phyloP scores from a whole-genome alignment of 1,284 basidiomycete genomes.

The Pyrrhoderma noxium region DNA sequence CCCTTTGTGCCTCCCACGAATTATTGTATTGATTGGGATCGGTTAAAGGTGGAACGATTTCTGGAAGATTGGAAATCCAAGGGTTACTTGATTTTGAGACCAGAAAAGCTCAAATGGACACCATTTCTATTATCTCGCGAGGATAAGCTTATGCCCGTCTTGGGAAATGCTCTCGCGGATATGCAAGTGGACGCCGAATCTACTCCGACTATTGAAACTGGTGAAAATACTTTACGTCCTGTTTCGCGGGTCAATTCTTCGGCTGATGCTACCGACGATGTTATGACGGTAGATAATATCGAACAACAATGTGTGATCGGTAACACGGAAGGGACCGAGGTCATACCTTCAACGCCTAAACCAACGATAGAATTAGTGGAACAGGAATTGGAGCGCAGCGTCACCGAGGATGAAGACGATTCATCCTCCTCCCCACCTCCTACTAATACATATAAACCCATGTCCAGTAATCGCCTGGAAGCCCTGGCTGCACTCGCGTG shows the following conservation, averaged over 20 bases:
- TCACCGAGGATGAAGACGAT: constrained; percentile 4
- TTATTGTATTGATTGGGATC: constrained; percentile 77
- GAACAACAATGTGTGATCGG: too few relatives aligned
- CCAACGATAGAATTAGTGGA: neutral
- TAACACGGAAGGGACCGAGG: too few relatives aligned
- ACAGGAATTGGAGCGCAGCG: neutral
- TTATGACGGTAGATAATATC: too few relatives aligned
- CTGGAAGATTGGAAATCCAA: constrained; percentile 72
- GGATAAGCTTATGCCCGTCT: constrained; percentile 28
- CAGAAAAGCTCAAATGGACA: constrained; percentile 91
- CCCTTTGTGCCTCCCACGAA: constrained; percentile 63
- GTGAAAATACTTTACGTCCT: too few relatives aligned
- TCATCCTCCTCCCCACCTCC: constrained; percentile 12
- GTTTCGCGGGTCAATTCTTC: neutral
- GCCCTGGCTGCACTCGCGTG: constrained; percentile 12
- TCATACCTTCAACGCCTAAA: neutral
- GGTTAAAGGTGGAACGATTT: constrained; percentile 58
- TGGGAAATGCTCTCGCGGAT: constrained; percentile 22
- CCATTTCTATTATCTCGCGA: constrained; percentile 77
- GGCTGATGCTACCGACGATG: neutral
- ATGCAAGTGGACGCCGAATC: constrained; percentile 20
- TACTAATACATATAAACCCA: neutral
- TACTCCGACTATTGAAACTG: constrained; percentile 13
- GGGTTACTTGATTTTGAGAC: constrained; percentile 72
- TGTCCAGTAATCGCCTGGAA: constrained; percentile 3